Evolutionary conservation across 768 basidiomycete genomes (phyloP), one percentile per base, ranked within the genome.

Genomic region (Mycena vulgaris): DNA sequence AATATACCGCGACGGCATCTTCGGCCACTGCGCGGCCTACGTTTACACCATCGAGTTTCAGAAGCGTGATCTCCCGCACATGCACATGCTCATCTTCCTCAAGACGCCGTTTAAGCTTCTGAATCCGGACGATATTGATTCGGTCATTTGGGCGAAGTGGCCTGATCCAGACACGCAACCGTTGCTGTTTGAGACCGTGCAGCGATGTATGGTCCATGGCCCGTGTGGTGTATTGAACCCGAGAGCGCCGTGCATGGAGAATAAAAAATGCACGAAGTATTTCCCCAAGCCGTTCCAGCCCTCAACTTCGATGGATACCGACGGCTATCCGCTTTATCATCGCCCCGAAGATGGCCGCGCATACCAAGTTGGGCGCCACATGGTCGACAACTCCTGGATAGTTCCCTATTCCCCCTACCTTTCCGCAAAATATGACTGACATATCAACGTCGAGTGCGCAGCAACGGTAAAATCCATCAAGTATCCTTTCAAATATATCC

Each of bases 1-100:
- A 2, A 56, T 56, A 9, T 37, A 56, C 21, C 35, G 37, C 5
- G 3, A 56, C n/a, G 33, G 53, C 3, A 23, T 56, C 11, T 56
- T 56, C 35, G 53, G 53, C 3, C 14, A 27, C 8, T 3, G 5
- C 16, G 53, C 16, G 4, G 53, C 53, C 5, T 56, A 56, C 23
- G 53, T 56, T n/a, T 56, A 56, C 19, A 37, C 53, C 11, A 56
- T 56, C 33, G 53, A 56, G 33, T 56, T 56, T 23, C 53, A 56
- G 21, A 56, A 56, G 16, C 53, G 53, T 5, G 53, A 33, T 8
- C 53, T 56, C 6, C 53, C 33, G 16, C 53, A 56, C 35, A 56
- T 56, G 7, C 53, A 56, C 23, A 3, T 56, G n/a, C 53, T 56
- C 16, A 56, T 56, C 16, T 56, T 56, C 17, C 33, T 56, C 3